Conservation (phyloP, 345 rosid species). For the Aethionema arabicum region DNA sequence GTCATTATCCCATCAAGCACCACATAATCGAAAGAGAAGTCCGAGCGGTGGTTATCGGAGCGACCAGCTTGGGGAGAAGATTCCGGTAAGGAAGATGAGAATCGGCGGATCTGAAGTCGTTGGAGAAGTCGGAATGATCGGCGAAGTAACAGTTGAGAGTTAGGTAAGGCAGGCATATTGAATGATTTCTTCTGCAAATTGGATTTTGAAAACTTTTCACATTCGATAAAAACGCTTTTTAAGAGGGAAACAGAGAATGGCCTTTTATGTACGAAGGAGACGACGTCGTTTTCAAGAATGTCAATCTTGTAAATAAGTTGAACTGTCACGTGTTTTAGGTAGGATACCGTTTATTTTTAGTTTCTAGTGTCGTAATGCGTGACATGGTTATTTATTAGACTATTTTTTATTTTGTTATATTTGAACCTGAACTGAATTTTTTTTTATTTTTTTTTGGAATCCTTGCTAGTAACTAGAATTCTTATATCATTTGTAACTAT, state of each 20-base stretch:
- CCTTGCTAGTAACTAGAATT: no score
- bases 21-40: slow-evolving; percentile 34
- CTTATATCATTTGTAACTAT: no score
- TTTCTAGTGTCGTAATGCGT: no score
- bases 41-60: slow-evolving; percentile 13
- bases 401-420: no score
- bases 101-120: slow-evolving; percentile 45
- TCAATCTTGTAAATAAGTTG: background rate
- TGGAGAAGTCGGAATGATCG: slow-evolving; percentile 40
- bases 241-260: background rate
- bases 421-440: no score
- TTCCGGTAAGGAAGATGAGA: slow-evolving; percentile 40
- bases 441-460: no score
- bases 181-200: slow-evolving; percentile 10
- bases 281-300: slow-evolving; percentile 20
- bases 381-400: no score
- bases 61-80: slow-evolving; percentile 30
- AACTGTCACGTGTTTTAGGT: background rate
- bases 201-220: slow-evolving; percentile 2
- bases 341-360: no score
- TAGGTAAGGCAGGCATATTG: slow-evolving; percentile 42
- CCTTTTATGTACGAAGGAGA: background rate
- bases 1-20: no score
- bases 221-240: slow-evolving; percentile 13
- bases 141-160: slow-evolving; percentile 43